phyloP scores from a whole-genome alignment of 352 stramenopile species.

The Phytophthora europaea region DNA sequence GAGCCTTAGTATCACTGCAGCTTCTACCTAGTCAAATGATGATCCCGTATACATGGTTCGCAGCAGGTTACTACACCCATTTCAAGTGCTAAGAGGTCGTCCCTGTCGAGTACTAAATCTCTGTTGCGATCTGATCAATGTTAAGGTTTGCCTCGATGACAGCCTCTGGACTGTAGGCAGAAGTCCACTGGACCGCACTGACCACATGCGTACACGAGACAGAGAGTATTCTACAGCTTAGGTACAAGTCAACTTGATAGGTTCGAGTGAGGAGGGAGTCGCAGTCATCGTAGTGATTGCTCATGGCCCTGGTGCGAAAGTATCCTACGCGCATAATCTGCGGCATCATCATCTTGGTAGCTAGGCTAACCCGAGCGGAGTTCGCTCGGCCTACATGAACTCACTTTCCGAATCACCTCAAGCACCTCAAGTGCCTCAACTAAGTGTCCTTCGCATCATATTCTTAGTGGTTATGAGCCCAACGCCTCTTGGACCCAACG shows the following conservation, averaged over 20 bases:
- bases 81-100: too few relatives aligned
- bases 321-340: not conserved
- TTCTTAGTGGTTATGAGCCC: slow-evolving; percentile 1
- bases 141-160: not conserved
- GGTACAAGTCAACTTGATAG: slow-evolving; percentile 3
- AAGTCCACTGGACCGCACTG: not conserved
- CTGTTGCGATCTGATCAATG: not conserved
- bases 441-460: not conserved
- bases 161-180: not conserved
- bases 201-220: not conserved
- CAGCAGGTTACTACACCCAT: too few relatives aligned
- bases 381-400: not conserved
- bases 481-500: not conserved
- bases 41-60: too few relatives aligned
- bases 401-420: not conserved
- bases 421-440: not conserved
- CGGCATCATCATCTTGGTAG: not conserved
- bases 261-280: not conserved
- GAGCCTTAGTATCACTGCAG: too few relatives aligned
- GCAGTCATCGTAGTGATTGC: not conserved
- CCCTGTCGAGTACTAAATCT: too few relatives aligned
- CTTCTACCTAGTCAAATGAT: too few relatives aligned
- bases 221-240: not conserved
- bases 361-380: not conserved
- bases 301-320: not conserved